A percentile compares a stretch with the other conserved stretches of the same genome.
Conservation (phyloP, 331 rosid genomes). For the Rhamnella rubrinervis region DNA sequence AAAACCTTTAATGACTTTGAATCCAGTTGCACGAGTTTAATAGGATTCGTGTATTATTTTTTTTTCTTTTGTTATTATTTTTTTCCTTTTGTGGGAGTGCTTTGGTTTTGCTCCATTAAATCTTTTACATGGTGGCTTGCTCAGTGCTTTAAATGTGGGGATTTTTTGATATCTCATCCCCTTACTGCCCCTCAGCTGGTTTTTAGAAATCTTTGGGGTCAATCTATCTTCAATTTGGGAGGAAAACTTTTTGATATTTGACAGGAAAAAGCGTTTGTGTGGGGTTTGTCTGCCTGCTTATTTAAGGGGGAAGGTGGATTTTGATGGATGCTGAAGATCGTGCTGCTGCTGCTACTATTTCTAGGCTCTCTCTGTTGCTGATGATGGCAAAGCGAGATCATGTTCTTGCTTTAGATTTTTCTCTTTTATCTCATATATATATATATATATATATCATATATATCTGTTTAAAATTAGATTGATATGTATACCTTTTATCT, state of each 20-base stretch:
- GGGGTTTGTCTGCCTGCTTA: conserved; percentile 16
- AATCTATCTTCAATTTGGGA: conserved; percentile 26
- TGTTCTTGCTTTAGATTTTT: background rate
- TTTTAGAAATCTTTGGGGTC: conserved; percentile 70
- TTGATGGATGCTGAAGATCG: conserved; percentile 32
- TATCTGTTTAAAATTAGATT: conserved; percentile 22
- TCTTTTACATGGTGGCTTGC: conserved; percentile 37
- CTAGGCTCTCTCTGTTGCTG: background rate
- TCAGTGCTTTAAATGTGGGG: conserved; percentile 32
- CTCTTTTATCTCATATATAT: conserved; percentile 14
- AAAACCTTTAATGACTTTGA: conserved; percentile 30
- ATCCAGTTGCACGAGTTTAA: conserved; percentile 37
- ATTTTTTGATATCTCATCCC: conserved; percentile 50
- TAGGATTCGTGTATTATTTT: conserved; percentile 40
- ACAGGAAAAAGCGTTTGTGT: conserved; percentile 23
- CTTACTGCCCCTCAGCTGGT: conserved; percentile 54
- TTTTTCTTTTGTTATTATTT: conserved; percentile 9
- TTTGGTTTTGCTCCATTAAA: conserved; percentile 13
- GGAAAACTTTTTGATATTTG: conserved; percentile 20
- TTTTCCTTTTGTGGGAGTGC: conserved; percentile 28
- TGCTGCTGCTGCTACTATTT: background rate
- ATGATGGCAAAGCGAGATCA: background rate
- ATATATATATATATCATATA: background rate
- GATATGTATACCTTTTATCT: conserved; percentile 33
- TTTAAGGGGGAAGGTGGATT: conserved; percentile 25